Percentiles rank a stretch among this genome's conserved stretches.
Evolutionary conservation across 2,329 filamentous ascomycete species (phyloP).

Genomic region (Cryphonectria carpinicola): DNA sequence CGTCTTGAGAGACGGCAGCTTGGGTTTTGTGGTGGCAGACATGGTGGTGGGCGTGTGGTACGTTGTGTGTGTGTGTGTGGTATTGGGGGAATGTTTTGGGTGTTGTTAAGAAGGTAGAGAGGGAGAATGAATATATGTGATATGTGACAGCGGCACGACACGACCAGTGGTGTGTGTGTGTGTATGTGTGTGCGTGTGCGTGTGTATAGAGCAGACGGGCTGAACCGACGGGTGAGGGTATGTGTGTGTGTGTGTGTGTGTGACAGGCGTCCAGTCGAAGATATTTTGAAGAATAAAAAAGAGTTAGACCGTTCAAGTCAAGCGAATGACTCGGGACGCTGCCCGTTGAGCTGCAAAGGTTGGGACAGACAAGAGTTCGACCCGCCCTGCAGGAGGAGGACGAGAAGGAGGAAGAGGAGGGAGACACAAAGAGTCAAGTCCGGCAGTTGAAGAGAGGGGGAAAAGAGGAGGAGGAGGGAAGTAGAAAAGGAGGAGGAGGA

Average conservation of each 20-base stretch:
- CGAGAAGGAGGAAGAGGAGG: no score
- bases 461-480: constrained; percentile 31
- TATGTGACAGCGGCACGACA: constrained; percentile 6
- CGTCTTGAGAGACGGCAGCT: constrained; percentile 65
- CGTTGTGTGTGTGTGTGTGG: background rate
- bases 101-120: background rate
- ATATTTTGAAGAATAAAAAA: background rate
- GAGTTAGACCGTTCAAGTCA: constrained; percentile 42
- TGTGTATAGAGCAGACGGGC: constrained; percentile 16
- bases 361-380: constrained; percentile 39
- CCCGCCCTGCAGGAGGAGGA: constrained; percentile 37
- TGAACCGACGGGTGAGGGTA: constrained; percentile 18
- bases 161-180: constrained; percentile 5
- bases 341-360: constrained; percentile 38
- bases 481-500: background rate
- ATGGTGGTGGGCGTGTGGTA: constrained; percentile 46
- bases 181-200: background rate
- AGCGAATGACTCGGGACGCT: constrained; percentile 48
- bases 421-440: constrained; percentile 34
- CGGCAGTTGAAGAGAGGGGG: constrained; percentile 42
- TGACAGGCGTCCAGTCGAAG: constrained; percentile 28
- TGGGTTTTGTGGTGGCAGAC: constrained; percentile 53
- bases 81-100: background rate
- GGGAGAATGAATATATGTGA: background rate
- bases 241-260: constrained; percentile 20